Evolutionary conservation across 176 grass and related monocot genomes (phyloP), one percentile per base, ranked within the genome.

Genomic region (Typha latifolia): DNA sequence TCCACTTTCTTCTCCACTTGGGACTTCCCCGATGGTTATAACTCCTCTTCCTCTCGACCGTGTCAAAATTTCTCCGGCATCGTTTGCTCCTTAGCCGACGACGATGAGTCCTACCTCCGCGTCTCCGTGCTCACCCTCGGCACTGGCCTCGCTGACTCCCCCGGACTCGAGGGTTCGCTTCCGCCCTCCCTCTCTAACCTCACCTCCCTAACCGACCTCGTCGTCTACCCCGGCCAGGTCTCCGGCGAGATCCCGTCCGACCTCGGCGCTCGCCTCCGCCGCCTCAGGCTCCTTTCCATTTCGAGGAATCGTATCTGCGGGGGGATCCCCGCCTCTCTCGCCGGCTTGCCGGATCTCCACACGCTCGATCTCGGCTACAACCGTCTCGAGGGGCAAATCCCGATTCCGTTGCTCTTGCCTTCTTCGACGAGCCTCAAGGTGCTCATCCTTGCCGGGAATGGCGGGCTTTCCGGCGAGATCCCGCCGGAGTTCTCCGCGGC

Each of bases 321-420:
- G 0, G 67, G 15, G 0, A 70, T 96, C 4, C 91, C 91, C 10
- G 72, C 68, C 14, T 87, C 84, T 10, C 76, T 96, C 23, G 81
- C 84, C 12, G 81, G 81, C 0, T 68, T 90, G 0, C 86, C 86
- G 0, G 84, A 90, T 51, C 84, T 96, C 53, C 91, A 90, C 80
- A 96, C 91, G 61, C 84, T 96, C 69, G 90, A 95, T 79, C 90
- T 95, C 61, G 82, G 86, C 62, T 75, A 82, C 18, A 95, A 95
- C 83, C 68, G 49, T 6, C 90, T 95, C 52, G 73, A 74, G 9
- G 86, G 90, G 15, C 27, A 13, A 3, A 56, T 90, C 37, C 86
- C 90, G 0, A 3, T 32, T 12, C 76, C 71, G 0, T 72, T 95
- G 51, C 66, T 95, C 1, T 78, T 82, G 0, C 80, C 86, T 1